Evolutionary conservation across 2,329 filamentous ascomycete species (phyloP), one percentile per base, ranked within the genome.

Genomic region (Akanthomyces dipterigenus): DNA sequence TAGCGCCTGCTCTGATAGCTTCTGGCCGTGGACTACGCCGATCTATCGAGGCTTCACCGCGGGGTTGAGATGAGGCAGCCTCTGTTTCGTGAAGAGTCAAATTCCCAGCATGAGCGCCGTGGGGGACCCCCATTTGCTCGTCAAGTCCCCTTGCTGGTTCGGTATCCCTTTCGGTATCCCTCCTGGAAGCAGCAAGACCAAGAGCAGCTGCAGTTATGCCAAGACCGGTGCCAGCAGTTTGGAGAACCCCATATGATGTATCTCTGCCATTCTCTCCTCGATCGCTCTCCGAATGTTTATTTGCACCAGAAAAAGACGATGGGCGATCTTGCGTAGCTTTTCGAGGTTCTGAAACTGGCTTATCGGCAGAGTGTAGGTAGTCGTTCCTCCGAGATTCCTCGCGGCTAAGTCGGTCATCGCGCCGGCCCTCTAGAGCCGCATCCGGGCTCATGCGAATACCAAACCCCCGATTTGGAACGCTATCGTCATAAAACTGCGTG

Each of bases 181-280:
- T 77, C 20, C 71, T 61, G 8, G 70, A 67, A 4, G 74, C 69
- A 1, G 68, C 69, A 12, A 81, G 26, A 7, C 38, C 72, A 38
- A 78, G 80, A 20, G 82, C 73, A 3, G 80, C 77, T 8, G 80
- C 80, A 34, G 78, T 79, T 20, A 79, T 75, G 36, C 80, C 77
- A 4, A 83, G 70, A 1, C 80, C 81, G 7, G 76, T 71, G 9
- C 74, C 72, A 26, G 82, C 70, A 64, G 80, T 82, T 51, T 83
- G 80, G 42, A 78, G 76, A 38, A 46, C 20, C 20, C 40, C 2
- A 28, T 53, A 18, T n/a, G 57, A 24, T 9, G 36, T 16, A 2
- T 53, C 28, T 28, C 40, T 34, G 28, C 16, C 11, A 18, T 9
- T 46, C 2, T 60, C 57, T 20, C 28, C 54, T 42, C 46, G 26